Evolutionary conservation across 1,284 basidiomycete species (phyloP), one percentile per base, ranked within the genome.

Genomic region (Cryptococcus wingfieldii): DNA sequence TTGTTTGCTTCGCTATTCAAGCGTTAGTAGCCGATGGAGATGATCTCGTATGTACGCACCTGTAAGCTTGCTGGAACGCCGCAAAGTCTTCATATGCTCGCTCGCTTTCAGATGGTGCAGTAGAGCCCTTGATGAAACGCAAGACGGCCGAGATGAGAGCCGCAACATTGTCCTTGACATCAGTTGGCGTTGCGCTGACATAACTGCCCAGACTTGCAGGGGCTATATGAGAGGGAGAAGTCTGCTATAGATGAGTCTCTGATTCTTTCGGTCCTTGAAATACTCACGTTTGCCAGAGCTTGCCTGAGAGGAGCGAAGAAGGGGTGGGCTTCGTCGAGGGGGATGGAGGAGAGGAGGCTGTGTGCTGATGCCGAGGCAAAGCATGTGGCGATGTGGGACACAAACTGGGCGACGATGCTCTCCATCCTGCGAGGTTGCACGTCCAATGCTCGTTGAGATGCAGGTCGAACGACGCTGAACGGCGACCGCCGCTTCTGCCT

Each of bases 1-100:
- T 63, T 65, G 44, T 74, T 72, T 23, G 65, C 60, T 28, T 71
- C 64, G 8, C 71, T 73, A 47, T 19, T 13, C 7, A 51, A 13
- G 12, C 43, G 14, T 16, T 13, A 27, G 10, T 12, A 31, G 38
- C 48, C 41, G 13, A 7, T 3, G 27, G 31, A 14, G 1, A 50
- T 19, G 28, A 37, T 34, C 14, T n/a, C 14, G 7, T 25, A 25
- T n/a, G 41, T 2, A 58, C 70, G 51, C 42, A 69, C 70, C 61
- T 58, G 34, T 69, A 67, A 4, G 68, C 63, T 2, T 42, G 54
- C 4, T 63, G 52, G 8, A 71, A 52, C 16, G 59, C 44, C 19
- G 45, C 58, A 45, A 69, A 73, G 1, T 61, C 58, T 10, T 48
- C 51, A 44, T 70, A 65, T 3, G 59, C 49, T 10, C 50, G 48